Evolutionary conservation across 2,329 filamentous ascomycete genomes (phyloP), one percentile per base, ranked within the genome.

Genomic region (Ophiostoma himal-ulmi): DNA sequence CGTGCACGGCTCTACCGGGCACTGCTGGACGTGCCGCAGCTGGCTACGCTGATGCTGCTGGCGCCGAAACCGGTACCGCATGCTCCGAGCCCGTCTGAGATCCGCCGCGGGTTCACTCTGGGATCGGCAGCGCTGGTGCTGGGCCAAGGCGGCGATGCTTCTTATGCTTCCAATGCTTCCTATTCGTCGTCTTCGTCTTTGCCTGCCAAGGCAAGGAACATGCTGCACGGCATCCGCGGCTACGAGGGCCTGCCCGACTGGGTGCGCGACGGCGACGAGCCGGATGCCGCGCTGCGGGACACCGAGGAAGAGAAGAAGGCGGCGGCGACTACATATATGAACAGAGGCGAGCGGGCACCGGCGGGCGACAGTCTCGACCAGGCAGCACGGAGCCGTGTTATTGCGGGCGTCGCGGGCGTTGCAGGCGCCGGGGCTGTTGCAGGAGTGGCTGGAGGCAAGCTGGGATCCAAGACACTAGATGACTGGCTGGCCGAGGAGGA

Each of bases 1-100:
- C 91, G 95, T 34, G 89, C 94, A 1, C 89, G 95, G 41, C 86
- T 97, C 72, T 98, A 96, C 81, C 93, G 91, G 73, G 86, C 93
- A 0, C 87, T 99, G 1, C 86, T 99, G 1, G 85, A 88, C 4
- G 88, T 91, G 5, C 92, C 94, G 0, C 93, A 98, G 78, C 86
- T 99, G 20, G 95, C 95, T 2, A 93, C 91, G 0, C 84, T 99
- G 17, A 91, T 98, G 78, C 88, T 99, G 0, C 86, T 98, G 1
- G 95, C 95, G 0, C 94, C 95, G 0, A 99, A 99, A 78, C 94
- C 95, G 0, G 93, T 95, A 0, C 95, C 95, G 0, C 92, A 96
- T 72, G 91, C 91, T 0, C 93, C 93, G 0, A 96, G 92, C 71
- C 95, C 95, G 0, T 96, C 92, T 0, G 94, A 97, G 77, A 89